A percentile compares a stretch with the other conserved stretches of the same genome.
These are phyloP conservation scores for Aureobasidium zeae DNA, from an alignment of 2,329 filamentous ascomycete species.

Conservation along the genomic window DNA sequence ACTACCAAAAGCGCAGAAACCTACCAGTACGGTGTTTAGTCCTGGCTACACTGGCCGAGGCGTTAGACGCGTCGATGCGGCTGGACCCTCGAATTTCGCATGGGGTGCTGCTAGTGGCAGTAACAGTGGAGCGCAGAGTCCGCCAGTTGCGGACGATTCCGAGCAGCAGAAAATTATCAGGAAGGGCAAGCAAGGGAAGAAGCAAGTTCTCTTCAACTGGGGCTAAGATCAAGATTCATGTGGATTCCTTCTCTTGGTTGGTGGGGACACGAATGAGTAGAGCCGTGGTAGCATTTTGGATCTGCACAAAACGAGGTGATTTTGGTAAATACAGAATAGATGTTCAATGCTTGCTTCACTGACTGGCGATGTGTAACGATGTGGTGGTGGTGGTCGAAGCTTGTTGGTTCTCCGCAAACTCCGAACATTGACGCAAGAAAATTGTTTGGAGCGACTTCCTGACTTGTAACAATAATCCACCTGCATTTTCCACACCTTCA, in stretches of 20 bases:
- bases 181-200: conserved; percentile 42
- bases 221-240: conserved; percentile 29
- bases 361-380: no score
- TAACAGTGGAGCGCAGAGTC: conserved; percentile 20
- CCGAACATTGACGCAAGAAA: no score
- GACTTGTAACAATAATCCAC: no score
- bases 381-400: no score
- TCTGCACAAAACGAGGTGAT: no score
- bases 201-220: conserved; percentile 44
- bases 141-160: conserved; percentile 22
- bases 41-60: conserved; percentile 41
- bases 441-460: no score
- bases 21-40: conserved; percentile 45
- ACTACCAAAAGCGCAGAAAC: conserved; percentile 67
- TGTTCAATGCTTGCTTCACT: no score
- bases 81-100: conserved; percentile 30
- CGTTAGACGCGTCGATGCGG: conserved; percentile 35
- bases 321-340: no score
- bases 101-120: conserved; percentile 31
- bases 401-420: no score
- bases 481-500: no score
- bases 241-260: not conserved
- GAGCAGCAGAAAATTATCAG: conserved; percentile 29
- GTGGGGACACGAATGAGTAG: not conserved
- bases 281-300: no score